These are phyloP conservation scores for Tetradesmus obliquus DNA, from an alignment of 139 green algal genomes.

Conservation along the genomic window DNA sequence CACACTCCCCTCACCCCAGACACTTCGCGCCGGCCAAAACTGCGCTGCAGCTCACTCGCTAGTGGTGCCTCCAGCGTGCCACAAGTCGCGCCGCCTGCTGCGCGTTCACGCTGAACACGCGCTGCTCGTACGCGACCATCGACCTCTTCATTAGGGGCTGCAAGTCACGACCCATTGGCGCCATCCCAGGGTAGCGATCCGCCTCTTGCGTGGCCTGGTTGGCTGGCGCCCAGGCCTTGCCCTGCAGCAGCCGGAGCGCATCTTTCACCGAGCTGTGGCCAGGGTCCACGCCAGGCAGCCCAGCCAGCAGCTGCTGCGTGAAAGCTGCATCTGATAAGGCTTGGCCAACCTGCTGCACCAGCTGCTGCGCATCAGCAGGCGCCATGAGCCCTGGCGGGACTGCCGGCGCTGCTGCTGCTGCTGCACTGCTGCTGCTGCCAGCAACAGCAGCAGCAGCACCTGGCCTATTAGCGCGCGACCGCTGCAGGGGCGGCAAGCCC, in stretches of 20 bases:
- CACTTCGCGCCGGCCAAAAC: background rate
- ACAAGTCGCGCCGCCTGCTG: background rate
- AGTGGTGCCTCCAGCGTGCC: background rate
- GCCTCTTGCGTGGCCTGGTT: background rate
- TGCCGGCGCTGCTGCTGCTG: background rate
- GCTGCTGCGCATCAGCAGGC: background rate
- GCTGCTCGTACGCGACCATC: background rate
- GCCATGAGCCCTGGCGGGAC: background rate
- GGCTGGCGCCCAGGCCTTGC: background rate
- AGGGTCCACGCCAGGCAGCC: background rate
- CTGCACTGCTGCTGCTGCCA: background rate
- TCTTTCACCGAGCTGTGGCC: background rate
- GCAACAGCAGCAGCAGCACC: background rate
- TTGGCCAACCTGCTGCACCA: background rate
- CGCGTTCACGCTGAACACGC: background rate
- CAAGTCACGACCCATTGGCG: no score
- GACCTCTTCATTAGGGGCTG: background rate
- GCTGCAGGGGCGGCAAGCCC: background rate
- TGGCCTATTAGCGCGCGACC: background rate
- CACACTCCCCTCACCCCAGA: no score
- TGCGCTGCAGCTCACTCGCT: background rate
- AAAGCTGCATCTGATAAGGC: background rate
- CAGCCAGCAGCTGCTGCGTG: background rate
- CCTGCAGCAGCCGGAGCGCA: background rate
- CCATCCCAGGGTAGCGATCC: background rate